A percentile compares a stretch with the other conserved stretches of the same genome.
These are phyloP conservation scores for Taiozyma sp. DNA, from an alignment of 1,139 yeast species.

Conservation along the genomic window DNA sequence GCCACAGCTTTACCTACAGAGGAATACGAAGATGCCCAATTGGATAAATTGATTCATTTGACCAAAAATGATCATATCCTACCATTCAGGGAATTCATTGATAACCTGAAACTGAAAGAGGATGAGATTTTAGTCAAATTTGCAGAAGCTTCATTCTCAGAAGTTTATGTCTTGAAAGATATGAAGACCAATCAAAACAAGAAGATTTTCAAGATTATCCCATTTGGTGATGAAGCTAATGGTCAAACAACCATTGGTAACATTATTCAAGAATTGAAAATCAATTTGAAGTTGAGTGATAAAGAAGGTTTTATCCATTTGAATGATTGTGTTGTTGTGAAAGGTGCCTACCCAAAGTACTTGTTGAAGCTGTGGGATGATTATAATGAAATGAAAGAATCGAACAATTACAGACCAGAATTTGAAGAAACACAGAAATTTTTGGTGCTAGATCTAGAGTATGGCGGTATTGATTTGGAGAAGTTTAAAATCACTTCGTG, in stretches of 20 bases:
- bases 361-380: constrained; percentile 41
- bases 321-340: constrained; percentile 37
- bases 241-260: constrained; percentile 39
- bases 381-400: constrained; percentile 26
- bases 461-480: constrained; percentile 45
- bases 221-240: constrained; percentile 38
- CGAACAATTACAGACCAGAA: constrained; percentile 32
- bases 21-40: constrained; percentile 26
- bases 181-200: constrained; percentile 19
- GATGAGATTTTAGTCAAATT: constrained; percentile 29
- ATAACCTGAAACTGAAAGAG: constrained; percentile 15
- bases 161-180: constrained; percentile 33
- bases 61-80: constrained; percentile 28
- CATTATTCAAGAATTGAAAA: constrained; percentile 41
- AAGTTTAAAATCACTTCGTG: constrained; percentile 39
- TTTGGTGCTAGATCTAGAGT: constrained; percentile 38
- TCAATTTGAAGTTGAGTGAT: constrained; percentile 32
- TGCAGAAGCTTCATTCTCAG: constrained; percentile 42
- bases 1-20: constrained; percentile 13
- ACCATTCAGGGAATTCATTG: constrained; percentile 14
- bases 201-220: constrained; percentile 41
- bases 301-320: constrained; percentile 39
- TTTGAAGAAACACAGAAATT: constrained; percentile 33
- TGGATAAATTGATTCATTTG: constrained; percentile 30
- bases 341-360: constrained; percentile 38